phyloP scores from a whole-genome alignment of 257 asterid species.

The Solanum pennellii region DNA sequence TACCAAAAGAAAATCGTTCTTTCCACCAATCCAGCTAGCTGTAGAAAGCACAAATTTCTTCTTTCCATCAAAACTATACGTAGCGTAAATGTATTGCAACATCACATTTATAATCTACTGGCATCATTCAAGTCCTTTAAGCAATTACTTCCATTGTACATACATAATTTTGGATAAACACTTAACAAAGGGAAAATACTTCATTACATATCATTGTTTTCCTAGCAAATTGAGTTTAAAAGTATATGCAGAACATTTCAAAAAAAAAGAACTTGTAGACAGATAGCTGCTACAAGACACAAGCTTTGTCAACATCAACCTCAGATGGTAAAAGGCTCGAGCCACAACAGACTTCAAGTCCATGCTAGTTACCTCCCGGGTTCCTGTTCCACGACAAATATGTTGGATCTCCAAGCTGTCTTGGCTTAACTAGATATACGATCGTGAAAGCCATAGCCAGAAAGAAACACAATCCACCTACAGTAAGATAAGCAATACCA shows the following conservation, averaged over 20 bases:
- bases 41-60: constrained; percentile 25
- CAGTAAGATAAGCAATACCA: constrained; percentile 28
- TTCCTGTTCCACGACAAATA: neutral
- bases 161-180: neutral
- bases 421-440: constrained; percentile 19
- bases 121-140: neutral
- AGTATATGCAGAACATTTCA: neutral
- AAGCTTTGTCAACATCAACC: neutral
- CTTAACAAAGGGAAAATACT: neutral
- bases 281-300: neutral
- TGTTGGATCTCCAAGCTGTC: constrained; percentile 7
- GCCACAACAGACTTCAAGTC: neutral
- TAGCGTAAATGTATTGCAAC: constrained; percentile 8
- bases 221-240: neutral
- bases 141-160: neutral
- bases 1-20: constrained; percentile 18
- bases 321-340: neutral
- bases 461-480: constrained; percentile 26
- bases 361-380: neutral
- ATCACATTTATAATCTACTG: constrained; percentile 4
- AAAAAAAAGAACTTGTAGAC: neutral
- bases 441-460: constrained; percentile 11
- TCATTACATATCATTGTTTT: neutral
- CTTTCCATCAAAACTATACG: constrained; percentile 17
- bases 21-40: constrained; percentile 23